A percentile compares a stretch with the other conserved stretches of the same genome.
phyloP scores from a whole-genome alignment of 495 filamentous ascomycete genomes.

The Chaetomidium leptoderma region DNA sequence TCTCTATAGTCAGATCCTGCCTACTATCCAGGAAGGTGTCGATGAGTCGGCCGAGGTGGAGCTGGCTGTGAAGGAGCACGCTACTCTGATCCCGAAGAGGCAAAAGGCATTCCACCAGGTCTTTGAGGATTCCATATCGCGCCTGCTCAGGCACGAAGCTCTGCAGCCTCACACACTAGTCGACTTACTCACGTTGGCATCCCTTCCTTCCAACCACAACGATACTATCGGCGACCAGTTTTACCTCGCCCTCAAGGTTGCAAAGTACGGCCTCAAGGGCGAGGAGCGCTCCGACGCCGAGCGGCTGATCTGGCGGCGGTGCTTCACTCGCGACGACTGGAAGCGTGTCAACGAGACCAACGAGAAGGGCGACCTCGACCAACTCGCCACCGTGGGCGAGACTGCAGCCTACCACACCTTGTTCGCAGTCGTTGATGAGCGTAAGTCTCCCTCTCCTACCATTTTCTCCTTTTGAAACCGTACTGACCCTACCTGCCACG shows the following conservation, averaged over 20 bases:
- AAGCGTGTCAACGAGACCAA: conserved; percentile 53
- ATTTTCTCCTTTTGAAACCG: not conserved
- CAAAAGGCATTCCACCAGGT: conserved; percentile 60
- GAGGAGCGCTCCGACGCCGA: conserved; percentile 54
- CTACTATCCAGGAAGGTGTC: conserved; percentile 59
- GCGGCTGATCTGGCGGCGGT: conserved; percentile 79
- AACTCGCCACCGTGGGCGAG: conserved; percentile 41
- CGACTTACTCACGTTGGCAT: conserved; percentile 76
- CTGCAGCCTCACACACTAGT: conserved; percentile 65
- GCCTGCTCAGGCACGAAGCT: conserved; percentile 61
- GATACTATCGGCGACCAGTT: conserved; percentile 53
- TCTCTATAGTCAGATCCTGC: conserved; percentile 55
- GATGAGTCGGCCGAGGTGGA: conserved; percentile 74
- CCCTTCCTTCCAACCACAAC: conserved; percentile 38
- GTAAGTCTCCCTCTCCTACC: conserved; percentile 34
- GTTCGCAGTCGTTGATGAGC: conserved; percentile 40
- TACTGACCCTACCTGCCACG: not conserved
- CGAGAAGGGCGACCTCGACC: conserved; percentile 47
- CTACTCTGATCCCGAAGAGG: conserved; percentile 49
- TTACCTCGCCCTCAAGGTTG: conserved; percentile 64
- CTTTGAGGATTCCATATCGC: conserved; percentile 60
- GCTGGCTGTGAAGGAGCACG: conserved; percentile 66
- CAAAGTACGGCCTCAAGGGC: conserved; percentile 52
- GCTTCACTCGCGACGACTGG: conserved; percentile 77
- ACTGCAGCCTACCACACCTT: conserved; percentile 51